Conservation (phyloP, 192 early-diverging fungal genomes). For the Funneliformis mosseae region DNA sequence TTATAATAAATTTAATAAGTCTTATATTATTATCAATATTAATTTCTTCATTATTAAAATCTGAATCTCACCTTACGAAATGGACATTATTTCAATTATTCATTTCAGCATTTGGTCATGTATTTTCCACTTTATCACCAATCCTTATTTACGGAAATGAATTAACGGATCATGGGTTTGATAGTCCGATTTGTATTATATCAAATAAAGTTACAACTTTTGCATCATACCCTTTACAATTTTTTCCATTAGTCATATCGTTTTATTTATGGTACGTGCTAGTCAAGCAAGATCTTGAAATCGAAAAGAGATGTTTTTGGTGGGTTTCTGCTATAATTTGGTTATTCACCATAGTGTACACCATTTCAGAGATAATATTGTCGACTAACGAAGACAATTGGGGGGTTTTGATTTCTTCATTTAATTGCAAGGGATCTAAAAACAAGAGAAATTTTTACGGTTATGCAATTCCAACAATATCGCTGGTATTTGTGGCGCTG, state of each 20-base stretch:
- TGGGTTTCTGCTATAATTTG: not conserved
- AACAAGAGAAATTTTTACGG: not conserved
- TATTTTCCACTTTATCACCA: not conserved
- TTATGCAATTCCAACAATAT: not conserved
- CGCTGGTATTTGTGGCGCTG: not conserved
- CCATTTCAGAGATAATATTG: not conserved
- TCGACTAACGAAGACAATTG: not conserved
- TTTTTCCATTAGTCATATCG: not conserved
- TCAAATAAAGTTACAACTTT: not conserved
- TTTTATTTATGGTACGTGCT: not conserved
- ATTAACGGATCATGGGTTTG: not conserved
- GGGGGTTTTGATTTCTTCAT: not conserved
- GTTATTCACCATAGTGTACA: not conserved
- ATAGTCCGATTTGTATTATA: not conserved
- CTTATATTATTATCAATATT: not conserved
- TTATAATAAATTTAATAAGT: not conserved
- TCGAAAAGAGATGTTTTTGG: not conserved
- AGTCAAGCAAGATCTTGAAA: not conserved
- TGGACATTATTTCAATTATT: slow-evolving; percentile 1
- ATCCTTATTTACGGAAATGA: not conserved
- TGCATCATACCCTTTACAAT: not conserved
- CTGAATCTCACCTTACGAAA: not conserved
- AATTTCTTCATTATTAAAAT: not conserved
- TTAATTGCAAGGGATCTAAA: not conserved
- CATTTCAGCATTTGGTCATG: not conserved